phyloP scores from a whole-genome alignment of 1,284 basidiomycete genomes.

The Phenoliferia sp. region DNA sequence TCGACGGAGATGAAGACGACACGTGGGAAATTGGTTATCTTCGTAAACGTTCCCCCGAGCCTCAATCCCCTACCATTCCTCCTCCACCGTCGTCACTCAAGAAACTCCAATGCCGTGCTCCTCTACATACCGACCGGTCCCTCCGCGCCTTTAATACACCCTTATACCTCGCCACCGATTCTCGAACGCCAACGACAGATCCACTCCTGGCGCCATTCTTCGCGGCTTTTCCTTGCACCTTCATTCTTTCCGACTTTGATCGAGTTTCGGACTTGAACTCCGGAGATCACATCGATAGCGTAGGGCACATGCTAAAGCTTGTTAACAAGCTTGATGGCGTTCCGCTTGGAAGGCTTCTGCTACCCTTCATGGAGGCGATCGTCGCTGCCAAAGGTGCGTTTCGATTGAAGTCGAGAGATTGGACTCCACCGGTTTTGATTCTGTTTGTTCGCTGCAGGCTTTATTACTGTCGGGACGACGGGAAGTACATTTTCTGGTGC shows the following conservation, averaged over 20 bases:
- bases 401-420: too few relatives aligned
- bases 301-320: constrained; percentile 17
- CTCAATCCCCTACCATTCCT: not conserved
- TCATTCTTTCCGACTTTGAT: constrained; percentile 31
- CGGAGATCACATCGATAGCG: constrained; percentile 17
- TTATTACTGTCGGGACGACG: constrained; percentile 18
- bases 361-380: constrained; percentile 34
- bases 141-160: constrained; percentile 26
- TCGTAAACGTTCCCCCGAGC: not conserved
- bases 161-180: constrained; percentile 34
- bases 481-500: constrained; percentile 24
- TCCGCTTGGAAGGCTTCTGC: constrained; percentile 17
- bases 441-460: too few relatives aligned
- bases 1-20: not conserved
- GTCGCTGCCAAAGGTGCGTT: constrained; percentile 29
- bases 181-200: constrained; percentile 19
- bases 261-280: constrained; percentile 11
- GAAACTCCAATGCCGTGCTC: constrained; percentile 17
- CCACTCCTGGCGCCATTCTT: constrained; percentile 24
- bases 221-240: constrained; percentile 28
- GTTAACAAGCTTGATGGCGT: constrained; percentile 27
- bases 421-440: too few relatives aligned
- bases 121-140: constrained; percentile 14
- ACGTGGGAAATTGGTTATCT: too few relatives aligned
- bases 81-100: not conserved